Evolutionary conservation across 1,284 basidiomycete genomes (phyloP).

Genomic region (Psilocybe mexicana): DNA sequence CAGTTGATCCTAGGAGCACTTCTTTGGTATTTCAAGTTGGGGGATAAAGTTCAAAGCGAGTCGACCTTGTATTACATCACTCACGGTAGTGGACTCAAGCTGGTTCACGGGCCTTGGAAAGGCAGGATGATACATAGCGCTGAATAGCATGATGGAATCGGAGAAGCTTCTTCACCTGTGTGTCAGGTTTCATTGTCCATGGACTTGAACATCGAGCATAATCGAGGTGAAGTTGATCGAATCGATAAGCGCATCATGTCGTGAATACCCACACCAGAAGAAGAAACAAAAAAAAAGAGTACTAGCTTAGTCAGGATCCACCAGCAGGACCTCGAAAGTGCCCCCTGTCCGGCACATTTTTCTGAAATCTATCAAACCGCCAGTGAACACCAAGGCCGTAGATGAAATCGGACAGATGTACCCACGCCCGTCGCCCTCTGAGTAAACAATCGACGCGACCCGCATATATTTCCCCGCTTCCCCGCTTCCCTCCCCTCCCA

Average conservation of each 20-base stretch:
- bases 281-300: not conserved
- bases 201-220: not conserved
- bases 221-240: no score
- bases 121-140: no score
- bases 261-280: not conserved
- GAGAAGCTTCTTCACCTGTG: not conserved
- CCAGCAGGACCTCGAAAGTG: conserved; percentile 9
- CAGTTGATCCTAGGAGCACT: no score
- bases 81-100: no score
- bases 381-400: not conserved
- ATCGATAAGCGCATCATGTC: no score
- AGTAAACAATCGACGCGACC: not conserved
- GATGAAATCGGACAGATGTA: not conserved
- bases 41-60: no score
- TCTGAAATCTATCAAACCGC: not conserved
- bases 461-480: no score
- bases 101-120: no score
- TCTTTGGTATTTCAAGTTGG: no score
- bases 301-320: not conserved
- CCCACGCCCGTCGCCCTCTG: not conserved
- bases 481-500: not conserved
- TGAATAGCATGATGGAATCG: no score
- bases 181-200: not conserved
- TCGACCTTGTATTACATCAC: no score
- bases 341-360: not conserved